A percentile compares a stretch with the other conserved stretches of the same genome.
These are phyloP conservation scores for Fusarium odoratissimum DNA, from an alignment of 2,329 filamentous ascomycete species.

Conservation along the genomic window DNA sequence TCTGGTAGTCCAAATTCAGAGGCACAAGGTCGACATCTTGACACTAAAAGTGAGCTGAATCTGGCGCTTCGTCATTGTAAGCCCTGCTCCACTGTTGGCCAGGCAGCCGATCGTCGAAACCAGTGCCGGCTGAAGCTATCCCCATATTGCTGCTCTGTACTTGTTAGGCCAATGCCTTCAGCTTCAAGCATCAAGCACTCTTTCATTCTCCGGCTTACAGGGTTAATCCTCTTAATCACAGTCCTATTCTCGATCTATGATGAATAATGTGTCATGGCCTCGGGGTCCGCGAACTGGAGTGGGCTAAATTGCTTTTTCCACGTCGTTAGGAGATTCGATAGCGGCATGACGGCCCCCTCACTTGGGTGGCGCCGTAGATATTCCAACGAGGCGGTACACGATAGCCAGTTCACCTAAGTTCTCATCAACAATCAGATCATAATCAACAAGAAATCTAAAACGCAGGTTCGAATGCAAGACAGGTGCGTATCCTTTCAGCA, in stretches of 20 bases:
- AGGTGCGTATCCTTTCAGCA: slow-evolving; percentile 1
- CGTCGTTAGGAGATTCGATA: slow-evolving; percentile 8
- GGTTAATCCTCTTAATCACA: background rate
- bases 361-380: slow-evolving; percentile 1
- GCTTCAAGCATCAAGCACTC: background rate
- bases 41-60: background rate
- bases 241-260: background rate
- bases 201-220: background rate
- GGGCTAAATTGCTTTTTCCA: slow-evolving; percentile 24
- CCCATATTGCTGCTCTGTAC: background rate
- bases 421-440: slow-evolving; percentile 27
- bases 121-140: background rate
- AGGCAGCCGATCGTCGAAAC: background rate
- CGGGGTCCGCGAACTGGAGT: background rate
- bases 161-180: background rate
- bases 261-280: background rate
- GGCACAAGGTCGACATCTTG: background rate
- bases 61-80: background rate
- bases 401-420: slow-evolving; percentile 8
- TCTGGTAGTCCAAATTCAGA: slow-evolving; percentile 6
- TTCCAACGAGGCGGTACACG: background rate
- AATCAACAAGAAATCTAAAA: slow-evolving; percentile 4
- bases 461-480: slow-evolving; percentile 3
- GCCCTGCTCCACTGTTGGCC: slow-evolving; percentile 1
- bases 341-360: background rate